Conservation (phyloP, 2,329 filamentous ascomycete species). For the Pseudogymnoascus sp. region DNA sequence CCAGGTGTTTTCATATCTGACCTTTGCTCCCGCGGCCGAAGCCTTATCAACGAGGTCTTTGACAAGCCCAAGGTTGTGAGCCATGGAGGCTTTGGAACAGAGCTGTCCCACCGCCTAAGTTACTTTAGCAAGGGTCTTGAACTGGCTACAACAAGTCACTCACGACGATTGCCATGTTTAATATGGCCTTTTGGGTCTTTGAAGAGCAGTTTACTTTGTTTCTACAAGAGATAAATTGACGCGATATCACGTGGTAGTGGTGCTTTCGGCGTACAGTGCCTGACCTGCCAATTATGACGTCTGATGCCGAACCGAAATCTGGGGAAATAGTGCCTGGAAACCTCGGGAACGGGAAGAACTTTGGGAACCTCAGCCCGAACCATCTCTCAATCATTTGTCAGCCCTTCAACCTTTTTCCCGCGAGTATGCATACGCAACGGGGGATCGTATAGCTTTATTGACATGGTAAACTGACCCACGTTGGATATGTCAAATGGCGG, state of each 20-base stretch:
- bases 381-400: neutral
- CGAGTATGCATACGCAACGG: constrained; percentile 4
- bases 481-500: constrained; percentile 43
- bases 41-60: constrained; percentile 64
- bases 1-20: constrained; percentile 30
- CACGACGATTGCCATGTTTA: neutral
- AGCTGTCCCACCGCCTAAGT: constrained; percentile 78
- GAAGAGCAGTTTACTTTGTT: neutral
- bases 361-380: neutral
- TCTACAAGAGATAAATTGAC: neutral
- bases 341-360: constrained; percentile 2
- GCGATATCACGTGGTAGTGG: neutral
- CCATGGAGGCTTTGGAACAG: constrained; percentile 72
- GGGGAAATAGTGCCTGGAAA: constrained; percentile 8
- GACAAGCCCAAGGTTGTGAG: constrained; percentile 74
- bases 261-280: neutral
- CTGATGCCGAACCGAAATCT: neutral
- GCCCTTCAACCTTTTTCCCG: neutral
- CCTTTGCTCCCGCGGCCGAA: constrained; percentile 68
- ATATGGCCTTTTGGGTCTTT: neutral
- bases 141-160: neutral
- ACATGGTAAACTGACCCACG: constrained; percentile 6
- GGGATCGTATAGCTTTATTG: neutral
- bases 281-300: constrained; percentile 4
- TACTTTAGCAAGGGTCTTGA: neutral